A percentile compares a stretch with the other conserved stretches of the same genome.
These are phyloP conservation scores for Metschnikowia amazonensis DNA, from an alignment of 805 yeast genomes.

Conservation along the genomic window DNA sequence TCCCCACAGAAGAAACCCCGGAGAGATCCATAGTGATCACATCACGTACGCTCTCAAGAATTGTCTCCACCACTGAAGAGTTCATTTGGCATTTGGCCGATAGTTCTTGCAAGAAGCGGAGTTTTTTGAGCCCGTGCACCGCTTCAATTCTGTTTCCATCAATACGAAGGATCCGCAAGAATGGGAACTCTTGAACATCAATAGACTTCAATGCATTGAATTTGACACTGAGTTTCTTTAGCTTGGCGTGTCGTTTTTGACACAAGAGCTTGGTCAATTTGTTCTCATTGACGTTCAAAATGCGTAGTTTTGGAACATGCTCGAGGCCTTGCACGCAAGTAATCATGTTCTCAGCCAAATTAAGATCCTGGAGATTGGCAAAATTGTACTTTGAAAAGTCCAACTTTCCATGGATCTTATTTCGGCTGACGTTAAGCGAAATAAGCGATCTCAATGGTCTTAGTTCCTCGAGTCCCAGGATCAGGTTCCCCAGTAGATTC, in stretches of 20 bases:
- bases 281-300: slow-evolving; percentile 44
- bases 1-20: slow-evolving; percentile 25
- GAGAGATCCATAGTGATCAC: slow-evolving; percentile 38
- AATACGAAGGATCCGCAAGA: slow-evolving; percentile 40
- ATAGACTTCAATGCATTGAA: slow-evolving; percentile 34
- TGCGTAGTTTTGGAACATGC: slow-evolving; percentile 30
- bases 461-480: slow-evolving; percentile 36
- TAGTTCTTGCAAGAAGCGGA: slow-evolving; percentile 38
- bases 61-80: slow-evolving; percentile 18
- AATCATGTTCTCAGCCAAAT: slow-evolving; percentile 42
- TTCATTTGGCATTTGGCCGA: slow-evolving; percentile 37
- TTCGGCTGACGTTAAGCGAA: slow-evolving; percentile 39
- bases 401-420: slow-evolving; percentile 36
- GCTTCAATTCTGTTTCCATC: slow-evolving; percentile 40
- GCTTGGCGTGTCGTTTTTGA: slow-evolving; percentile 20
- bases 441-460: slow-evolving; percentile 37
- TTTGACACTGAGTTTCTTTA: slow-evolving; percentile 38
- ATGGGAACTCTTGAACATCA: slow-evolving; percentile 32
- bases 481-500: slow-evolving; percentile 33
- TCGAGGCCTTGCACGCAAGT: slow-evolving; percentile 33
- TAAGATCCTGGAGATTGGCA: slow-evolving; percentile 41
- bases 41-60: slow-evolving; percentile 21
- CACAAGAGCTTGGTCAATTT: slow-evolving; percentile 24
- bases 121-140: slow-evolving; percentile 24
- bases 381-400: slow-evolving; percentile 34